Conservation (phyloP, 116 monocot species). For the Zostera marina region DNA sequence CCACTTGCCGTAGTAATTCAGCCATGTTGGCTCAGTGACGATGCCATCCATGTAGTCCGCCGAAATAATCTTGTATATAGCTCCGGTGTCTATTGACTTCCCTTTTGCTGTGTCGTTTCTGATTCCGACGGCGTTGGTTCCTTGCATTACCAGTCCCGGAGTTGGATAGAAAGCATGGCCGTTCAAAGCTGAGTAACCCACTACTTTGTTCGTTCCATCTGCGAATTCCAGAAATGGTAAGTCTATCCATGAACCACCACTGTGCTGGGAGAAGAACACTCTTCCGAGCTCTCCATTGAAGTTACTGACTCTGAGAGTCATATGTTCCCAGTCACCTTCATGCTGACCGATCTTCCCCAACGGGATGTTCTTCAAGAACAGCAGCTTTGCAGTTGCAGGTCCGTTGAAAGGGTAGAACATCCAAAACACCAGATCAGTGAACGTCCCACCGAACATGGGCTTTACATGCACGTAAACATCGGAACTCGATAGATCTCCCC, state of each 20-base stretch:
- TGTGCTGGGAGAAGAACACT: conserved; percentile 62
- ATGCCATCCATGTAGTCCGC: conserved; percentile 30
- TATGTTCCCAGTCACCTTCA: conserved; percentile 88
- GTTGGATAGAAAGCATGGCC: conserved; percentile 58
- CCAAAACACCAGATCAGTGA: conserved; percentile 67
- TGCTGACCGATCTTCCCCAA: conserved; percentile 64
- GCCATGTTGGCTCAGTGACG: conserved; percentile 48
- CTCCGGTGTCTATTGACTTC: conserved; percentile 30
- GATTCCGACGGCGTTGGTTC: conserved; percentile 26
- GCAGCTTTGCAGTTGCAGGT: conserved; percentile 35
- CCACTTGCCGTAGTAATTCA: conserved; percentile 54
- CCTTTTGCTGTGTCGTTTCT: conserved; percentile 52
- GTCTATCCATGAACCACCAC: conserved; percentile 52
- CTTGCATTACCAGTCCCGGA: conserved; percentile 49
- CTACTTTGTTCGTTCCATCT: conserved; percentile 27
- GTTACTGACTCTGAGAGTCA: conserved; percentile 74
- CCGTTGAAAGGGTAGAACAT: conserved; percentile 90
- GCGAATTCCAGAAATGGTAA: conserved; percentile 4
- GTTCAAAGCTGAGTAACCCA: conserved; percentile 38
- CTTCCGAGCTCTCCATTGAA: conserved; percentile 39
- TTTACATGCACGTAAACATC: conserved; percentile 52
- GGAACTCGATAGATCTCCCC: conserved; percentile 34
- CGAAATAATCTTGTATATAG: conserved; percentile 23
- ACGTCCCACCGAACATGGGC: conserved; percentile 49
- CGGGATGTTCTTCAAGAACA: conserved; percentile 10